Evolutionary conservation across 805 yeast species (phyloP).

Genomic region (Candida sanyiensis): DNA sequence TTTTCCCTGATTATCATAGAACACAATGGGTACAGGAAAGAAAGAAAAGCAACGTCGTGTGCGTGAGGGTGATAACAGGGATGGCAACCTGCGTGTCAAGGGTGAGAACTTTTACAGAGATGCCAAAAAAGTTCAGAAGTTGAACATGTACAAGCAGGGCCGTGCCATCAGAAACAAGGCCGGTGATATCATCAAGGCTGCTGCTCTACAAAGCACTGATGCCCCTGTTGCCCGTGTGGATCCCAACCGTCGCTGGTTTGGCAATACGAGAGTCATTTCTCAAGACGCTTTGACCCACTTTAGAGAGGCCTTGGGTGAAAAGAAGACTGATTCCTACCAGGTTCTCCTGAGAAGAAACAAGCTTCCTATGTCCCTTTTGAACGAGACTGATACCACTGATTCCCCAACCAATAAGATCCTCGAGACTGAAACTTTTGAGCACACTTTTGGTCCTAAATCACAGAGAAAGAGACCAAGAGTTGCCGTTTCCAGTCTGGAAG

Average conservation of each 20-base stretch:
- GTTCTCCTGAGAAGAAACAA: slow-evolving; percentile 84
- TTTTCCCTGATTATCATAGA: too few relatives aligned
- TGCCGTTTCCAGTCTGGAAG: slow-evolving; percentile 73
- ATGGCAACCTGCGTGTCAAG: slow-evolving; percentile 87
- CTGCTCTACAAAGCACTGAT: slow-evolving; percentile 80
- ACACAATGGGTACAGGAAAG: slow-evolving; percentile 82
- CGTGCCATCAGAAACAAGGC: slow-evolving; percentile 78
- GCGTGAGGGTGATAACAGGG: slow-evolving; percentile 75
- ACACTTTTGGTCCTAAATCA: slow-evolving; percentile 90
- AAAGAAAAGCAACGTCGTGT: slow-evolving; percentile 84
- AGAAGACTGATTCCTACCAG: slow-evolving; percentile 75
- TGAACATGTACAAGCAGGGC: slow-evolving; percentile 92
- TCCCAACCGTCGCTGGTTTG: slow-evolving; percentile 97
- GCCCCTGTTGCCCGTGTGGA: slow-evolving; percentile 90
- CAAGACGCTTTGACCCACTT: slow-evolving; percentile 94
- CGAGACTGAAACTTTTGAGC: slow-evolving; percentile 79
- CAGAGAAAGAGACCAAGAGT: slow-evolving; percentile 88
- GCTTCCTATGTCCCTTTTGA: slow-evolving; percentile 90
- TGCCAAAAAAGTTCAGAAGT: slow-evolving; percentile 83
- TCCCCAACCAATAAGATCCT: slow-evolving; percentile 75
- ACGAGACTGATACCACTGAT: slow-evolving; percentile 74
- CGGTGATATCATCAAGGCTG: slow-evolving; percentile 85
- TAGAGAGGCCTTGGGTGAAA: slow-evolving; percentile 88
- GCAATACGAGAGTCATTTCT: slow-evolving; percentile 93
- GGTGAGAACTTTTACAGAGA: slow-evolving; percentile 97